Evolutionary conservation across 73 alveolate species (phyloP).

Genomic region (Paramecium pentaurelia): DNA sequence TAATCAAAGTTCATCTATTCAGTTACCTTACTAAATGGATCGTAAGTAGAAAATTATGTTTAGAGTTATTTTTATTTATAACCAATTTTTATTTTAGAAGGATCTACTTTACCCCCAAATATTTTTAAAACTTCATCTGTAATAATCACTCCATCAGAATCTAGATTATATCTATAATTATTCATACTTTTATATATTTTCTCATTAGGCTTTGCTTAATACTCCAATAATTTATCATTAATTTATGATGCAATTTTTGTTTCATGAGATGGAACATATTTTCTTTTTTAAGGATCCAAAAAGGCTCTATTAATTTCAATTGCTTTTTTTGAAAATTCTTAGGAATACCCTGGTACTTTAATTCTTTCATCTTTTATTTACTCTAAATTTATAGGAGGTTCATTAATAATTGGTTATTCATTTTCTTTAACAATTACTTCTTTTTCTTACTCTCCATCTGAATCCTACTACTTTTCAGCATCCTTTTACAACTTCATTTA

Average conservation of each 20-base stretch:
- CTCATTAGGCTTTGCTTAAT: constrained; percentile 16
- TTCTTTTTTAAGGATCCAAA: background rate
- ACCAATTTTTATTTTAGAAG: constrained; percentile 5
- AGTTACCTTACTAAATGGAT: constrained; percentile 34
- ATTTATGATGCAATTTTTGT: background rate
- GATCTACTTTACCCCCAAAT: constrained; percentile 1
- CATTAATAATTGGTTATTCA: background rate
- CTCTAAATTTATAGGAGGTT: background rate
- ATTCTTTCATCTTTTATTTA: background rate
- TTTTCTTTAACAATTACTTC: background rate
- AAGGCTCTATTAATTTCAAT: background rate
- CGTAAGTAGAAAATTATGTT: background rate
- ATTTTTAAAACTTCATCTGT: constrained; percentile 46
- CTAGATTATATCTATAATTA: background rate
- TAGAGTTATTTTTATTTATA: background rate
- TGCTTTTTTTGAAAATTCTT: background rate
- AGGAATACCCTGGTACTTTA: constrained; percentile 35
- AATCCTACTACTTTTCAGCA: background rate
- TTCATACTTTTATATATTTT: background rate
- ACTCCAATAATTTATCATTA: background rate
- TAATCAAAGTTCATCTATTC: constrained; percentile 47
- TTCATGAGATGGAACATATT: background rate
- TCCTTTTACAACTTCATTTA: background rate
- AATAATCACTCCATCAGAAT: constrained; percentile 32
- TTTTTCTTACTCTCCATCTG: background rate